Percentiles rank a stretch among this genome's conserved stretches.
Evolutionary conservation across 495 filamentous ascomycete species (phyloP).

Genomic region (Tirmania nivea): DNA sequence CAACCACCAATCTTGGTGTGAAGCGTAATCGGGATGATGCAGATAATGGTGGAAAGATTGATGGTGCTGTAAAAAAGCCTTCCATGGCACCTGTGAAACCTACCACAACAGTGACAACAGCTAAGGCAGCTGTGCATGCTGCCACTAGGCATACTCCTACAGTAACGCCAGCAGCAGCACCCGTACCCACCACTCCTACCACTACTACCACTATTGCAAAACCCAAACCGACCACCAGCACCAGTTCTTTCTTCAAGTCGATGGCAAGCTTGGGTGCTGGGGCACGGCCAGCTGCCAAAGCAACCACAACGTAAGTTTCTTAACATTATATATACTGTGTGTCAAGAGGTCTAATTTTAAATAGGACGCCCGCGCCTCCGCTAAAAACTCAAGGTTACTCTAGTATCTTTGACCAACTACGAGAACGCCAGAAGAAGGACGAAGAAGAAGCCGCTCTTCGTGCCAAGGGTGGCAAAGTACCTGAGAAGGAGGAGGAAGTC

Average conservation of each 20-base stretch:
- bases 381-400: conserved; percentile 10
- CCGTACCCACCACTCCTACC: too few species aligned
- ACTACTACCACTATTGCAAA: too few species aligned
- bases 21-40: not conserved
- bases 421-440: conserved; percentile 18
- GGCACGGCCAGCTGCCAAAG: too few species aligned
- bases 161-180: too few species aligned
- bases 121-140: not conserved
- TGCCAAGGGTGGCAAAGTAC: conserved; percentile 6
- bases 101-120: not conserved
- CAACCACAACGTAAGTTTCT: too few species aligned
- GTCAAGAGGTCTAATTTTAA: too few species aligned
- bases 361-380: conserved; percentile 2
- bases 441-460: conserved; percentile 15
- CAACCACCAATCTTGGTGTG: not conserved
- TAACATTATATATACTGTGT: too few species aligned
- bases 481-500: conserved; percentile 13
- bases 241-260: too few species aligned
- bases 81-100: not conserved
- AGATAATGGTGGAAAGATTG: not conserved
- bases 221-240: too few species aligned
- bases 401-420: conserved; percentile 19
- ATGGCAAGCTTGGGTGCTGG: too few species aligned
- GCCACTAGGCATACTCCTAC: not conserved
- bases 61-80: not conserved